Conservation (phyloP, 73 alveolate genomes). For the Uronychia setigera region DNA sequence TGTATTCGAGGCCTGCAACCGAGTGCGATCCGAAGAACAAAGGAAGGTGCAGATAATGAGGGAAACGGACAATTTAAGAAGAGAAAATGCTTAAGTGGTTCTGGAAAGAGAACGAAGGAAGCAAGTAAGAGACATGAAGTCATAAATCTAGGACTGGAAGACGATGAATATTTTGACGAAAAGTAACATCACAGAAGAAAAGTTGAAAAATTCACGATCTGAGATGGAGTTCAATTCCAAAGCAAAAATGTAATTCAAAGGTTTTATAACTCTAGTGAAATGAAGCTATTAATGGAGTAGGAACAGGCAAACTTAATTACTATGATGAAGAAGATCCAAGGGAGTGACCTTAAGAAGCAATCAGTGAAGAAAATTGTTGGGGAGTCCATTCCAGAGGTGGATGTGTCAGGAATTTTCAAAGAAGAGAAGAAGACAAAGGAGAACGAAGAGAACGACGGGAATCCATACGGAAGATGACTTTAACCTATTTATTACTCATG, state of each 20-base stretch:
- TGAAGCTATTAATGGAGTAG: neutral
- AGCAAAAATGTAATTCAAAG: neutral
- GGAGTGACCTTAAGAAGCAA: neutral
- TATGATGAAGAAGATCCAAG: neutral
- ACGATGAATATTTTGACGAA: neutral
- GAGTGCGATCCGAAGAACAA: neutral
- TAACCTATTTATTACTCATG: too few relatives aligned
- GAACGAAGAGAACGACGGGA: too few relatives aligned
- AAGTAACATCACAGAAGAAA: neutral
- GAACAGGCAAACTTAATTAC: neutral
- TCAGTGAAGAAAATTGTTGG: neutral
- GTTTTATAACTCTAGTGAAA: neutral
- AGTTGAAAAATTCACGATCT: neutral
- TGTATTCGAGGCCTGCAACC: neutral
- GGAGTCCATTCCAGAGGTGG: neutral
- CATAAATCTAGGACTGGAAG: neutral
- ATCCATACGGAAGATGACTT: too few relatives aligned
- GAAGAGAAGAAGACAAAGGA: too few relatives aligned
- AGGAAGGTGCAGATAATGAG: neutral
- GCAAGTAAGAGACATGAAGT: neutral
- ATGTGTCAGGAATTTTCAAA: too few relatives aligned
- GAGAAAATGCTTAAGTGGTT: neutral
- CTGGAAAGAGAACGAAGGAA: neutral
- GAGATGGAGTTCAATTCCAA: neutral
- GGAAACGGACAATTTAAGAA: neutral